Evolutionary conservation across 2,329 filamentous ascomycete genomes (phyloP), one percentile per base, ranked within the genome.

Genomic region (Chrysosporium queenslandicum): DNA sequence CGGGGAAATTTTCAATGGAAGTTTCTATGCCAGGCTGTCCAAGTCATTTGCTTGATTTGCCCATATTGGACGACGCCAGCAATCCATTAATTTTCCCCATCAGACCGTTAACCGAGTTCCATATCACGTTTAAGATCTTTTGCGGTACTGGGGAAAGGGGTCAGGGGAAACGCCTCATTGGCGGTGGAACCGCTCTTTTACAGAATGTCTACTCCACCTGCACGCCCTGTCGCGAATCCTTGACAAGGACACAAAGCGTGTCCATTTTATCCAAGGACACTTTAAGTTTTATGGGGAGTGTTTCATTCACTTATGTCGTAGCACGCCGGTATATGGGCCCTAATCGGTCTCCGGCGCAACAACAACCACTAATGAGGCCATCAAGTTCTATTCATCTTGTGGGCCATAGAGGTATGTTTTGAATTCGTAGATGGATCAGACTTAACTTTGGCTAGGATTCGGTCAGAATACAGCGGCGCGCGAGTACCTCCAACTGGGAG

Each of bases 401-500:
- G 30, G 67, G 67, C 3, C 66, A 70, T 54, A 59, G 67, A 63
- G 66, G 66, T 64, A 56, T 11, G 27, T 40, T 41, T 30, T 27
- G 12, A 21, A 36, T 23, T n/a, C 11, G 12, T 2, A 27, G 29
- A 2, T 23, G 16, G 8, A 36, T 11, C 16, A 20, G 16, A 20
- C 2, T 37, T 39, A 37, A 50, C 20, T 5, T 27, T 12, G 8
- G 18, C 21, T 27, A 62, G 58, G 60, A 8, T 50, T 59, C 3
- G 64, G 66, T 14, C 58, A 63, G 51, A 67, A 68, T 46, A 59
- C 61, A 16, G 50, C 50, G 3, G 58, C 54, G 25, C 61, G 56
- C 12, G 63, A 57, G 25, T 56, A 63, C 52, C 63, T 71, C 42
- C 68, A 71, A 50, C 56, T 71, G 18, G 67, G 68, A 14, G 68